phyloP scores from a whole-genome alignment of 495 filamentous ascomycete species.

The Penicillium coffeae region DNA sequence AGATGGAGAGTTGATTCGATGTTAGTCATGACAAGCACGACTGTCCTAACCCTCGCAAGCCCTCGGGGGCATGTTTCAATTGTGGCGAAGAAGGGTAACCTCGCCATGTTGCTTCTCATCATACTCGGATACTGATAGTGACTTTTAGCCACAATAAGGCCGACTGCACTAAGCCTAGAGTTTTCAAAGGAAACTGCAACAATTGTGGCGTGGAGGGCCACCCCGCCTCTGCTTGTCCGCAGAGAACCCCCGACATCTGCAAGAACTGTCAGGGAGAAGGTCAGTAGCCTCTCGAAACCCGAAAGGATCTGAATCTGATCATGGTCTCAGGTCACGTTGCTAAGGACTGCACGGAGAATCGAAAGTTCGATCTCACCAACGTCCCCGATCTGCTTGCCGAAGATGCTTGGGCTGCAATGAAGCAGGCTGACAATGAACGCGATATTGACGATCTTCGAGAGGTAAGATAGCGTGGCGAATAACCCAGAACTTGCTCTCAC shows the following conservation, averaged over 20 bases:
- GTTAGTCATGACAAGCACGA: slow-evolving; percentile 50
- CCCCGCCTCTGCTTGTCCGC: slow-evolving; percentile 65
- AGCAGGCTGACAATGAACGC: slow-evolving; percentile 54
- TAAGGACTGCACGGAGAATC: slow-evolving; percentile 62
- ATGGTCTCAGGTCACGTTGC: slow-evolving; percentile 56
- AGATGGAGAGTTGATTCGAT: not conserved
- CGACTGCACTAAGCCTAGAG: slow-evolving; percentile 63
- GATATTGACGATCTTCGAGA: slow-evolving; percentile 74
- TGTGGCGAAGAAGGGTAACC: slow-evolving; percentile 44
- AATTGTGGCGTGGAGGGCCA: slow-evolving; percentile 73
- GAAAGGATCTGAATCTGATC: too few species aligned
- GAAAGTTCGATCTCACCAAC: slow-evolving; percentile 61
- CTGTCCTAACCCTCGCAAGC: slow-evolving; percentile 42
- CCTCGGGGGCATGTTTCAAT: slow-evolving; percentile 61
- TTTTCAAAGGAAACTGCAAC: slow-evolving; percentile 69
- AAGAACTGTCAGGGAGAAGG: slow-evolving; percentile 73
- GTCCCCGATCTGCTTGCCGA: slow-evolving; percentile 58
- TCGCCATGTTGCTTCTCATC: too few species aligned
- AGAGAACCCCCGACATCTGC: slow-evolving; percentile 60
- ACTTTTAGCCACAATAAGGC: slow-evolving; percentile 55
- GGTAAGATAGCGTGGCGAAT: slow-evolving; percentile 30
- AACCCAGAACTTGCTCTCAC: not conserved
- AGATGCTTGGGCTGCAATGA: slow-evolving; percentile 66
- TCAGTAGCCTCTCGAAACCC: too few species aligned
- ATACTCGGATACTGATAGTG: slow-evolving; percentile 1